These are phyloP conservation scores for Sporothrix luriei DNA, from an alignment of 2,329 filamentous ascomycete genomes.

Conservation along the genomic window DNA sequence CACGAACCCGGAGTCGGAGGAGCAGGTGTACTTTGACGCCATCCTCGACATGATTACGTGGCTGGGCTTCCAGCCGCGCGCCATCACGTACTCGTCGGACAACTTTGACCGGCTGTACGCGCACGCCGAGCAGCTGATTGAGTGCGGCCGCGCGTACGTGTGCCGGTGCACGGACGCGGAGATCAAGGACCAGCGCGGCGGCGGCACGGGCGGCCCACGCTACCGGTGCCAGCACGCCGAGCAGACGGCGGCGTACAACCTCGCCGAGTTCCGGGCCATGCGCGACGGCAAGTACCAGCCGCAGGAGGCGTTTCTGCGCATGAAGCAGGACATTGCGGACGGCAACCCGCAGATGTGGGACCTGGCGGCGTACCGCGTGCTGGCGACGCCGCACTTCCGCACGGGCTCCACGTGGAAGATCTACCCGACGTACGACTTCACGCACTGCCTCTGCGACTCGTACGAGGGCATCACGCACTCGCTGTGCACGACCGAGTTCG, in stretches of 20 bases:
- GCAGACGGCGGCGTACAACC: slow-evolving; percentile 69
- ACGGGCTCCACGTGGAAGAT: slow-evolving; percentile 87
- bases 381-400: slow-evolving; percentile 70
- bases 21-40: slow-evolving; percentile 85
- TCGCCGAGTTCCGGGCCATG: slow-evolving; percentile 87
- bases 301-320: slow-evolving; percentile 80
- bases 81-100: slow-evolving; percentile 85
- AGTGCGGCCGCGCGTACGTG: slow-evolving; percentile 72
- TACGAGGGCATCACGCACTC: slow-evolving; percentile 71
- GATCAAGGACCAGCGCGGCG: slow-evolving; percentile 84
- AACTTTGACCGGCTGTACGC: slow-evolving; percentile 88
- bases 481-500: slow-evolving; percentile 84
- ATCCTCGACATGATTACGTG: slow-evolving; percentile 86
- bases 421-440: slow-evolving; percentile 94
- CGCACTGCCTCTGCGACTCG: slow-evolving; percentile 87
- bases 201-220: slow-evolving; percentile 66
- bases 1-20: slow-evolving; percentile 91
- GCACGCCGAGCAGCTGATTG: slow-evolving; percentile 81
- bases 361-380: slow-evolving; percentile 83
- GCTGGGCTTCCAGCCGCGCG: slow-evolving; percentile 78
- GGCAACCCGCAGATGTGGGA: slow-evolving; percentile 70
- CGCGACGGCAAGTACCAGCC: slow-evolving; percentile 87
- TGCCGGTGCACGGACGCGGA: slow-evolving; percentile 84
- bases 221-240: slow-evolving; percentile 81
- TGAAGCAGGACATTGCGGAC: slow-evolving; percentile 68